Evolutionary conservation across 164 flowering plant genomes (phyloP).

Genomic region (grape (Vitis vinifera)): DNA sequence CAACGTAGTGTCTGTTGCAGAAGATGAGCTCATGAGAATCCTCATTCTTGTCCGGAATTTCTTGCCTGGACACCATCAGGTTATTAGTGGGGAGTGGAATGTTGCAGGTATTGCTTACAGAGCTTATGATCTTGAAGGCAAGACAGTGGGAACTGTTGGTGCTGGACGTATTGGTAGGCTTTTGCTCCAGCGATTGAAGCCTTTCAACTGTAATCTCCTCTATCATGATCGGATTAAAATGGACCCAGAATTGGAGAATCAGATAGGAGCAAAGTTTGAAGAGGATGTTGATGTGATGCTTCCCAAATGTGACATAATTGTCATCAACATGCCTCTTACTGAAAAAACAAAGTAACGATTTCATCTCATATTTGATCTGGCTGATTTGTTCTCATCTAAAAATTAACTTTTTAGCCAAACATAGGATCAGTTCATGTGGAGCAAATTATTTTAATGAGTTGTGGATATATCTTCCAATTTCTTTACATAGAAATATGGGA

Average conservation of each 20-base stretch:
- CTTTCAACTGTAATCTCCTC: slow-evolving; percentile 91
- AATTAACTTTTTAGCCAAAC: neutral
- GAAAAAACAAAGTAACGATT: slow-evolving; percentile 82
- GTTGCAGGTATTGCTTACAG: slow-evolving; percentile 87
- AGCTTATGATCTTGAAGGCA: slow-evolving; percentile 96
- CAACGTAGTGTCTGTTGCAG: slow-evolving; percentile 93
- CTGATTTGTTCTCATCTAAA: too few species aligned
- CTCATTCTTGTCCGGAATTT: slow-evolving; percentile 92
- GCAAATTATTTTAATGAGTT: neutral
- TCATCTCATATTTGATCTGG: neutral
- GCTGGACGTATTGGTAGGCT: slow-evolving; percentile 94
- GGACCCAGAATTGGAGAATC: slow-evolving; percentile 71
- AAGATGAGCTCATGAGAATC: slow-evolving; percentile 96
- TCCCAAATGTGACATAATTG: slow-evolving; percentile 89
- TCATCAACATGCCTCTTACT: slow-evolving; percentile 88
- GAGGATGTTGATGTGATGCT: slow-evolving; percentile 94
- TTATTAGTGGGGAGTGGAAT: slow-evolving; percentile 85
- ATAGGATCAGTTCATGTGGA: neutral
- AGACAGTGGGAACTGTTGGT: slow-evolving; percentile 96
- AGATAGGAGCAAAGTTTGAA: slow-evolving; percentile 79
- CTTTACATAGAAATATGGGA: neutral
- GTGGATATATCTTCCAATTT: neutral
- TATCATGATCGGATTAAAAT: slow-evolving; percentile 89
- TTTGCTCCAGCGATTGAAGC: slow-evolving; percentile 87
- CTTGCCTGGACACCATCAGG: slow-evolving; percentile 85